Conservation (phyloP, 768 basidiomycete species). For the Leucosporidium creatinivorum region DNA sequence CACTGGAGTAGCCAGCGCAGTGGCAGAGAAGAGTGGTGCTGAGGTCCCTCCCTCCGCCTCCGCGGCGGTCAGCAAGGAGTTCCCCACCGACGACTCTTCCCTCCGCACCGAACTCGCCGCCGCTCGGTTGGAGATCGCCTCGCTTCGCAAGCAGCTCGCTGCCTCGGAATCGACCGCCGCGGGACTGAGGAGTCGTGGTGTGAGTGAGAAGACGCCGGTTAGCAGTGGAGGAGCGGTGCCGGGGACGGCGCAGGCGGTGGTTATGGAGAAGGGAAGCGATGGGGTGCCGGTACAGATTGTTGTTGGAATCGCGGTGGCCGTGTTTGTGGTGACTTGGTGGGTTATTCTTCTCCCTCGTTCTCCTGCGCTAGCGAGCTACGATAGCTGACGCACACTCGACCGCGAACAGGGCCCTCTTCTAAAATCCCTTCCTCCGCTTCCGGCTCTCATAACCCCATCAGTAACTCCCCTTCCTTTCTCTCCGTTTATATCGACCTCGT, state of each 20-base stretch:
- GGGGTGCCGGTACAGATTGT: slow-evolving; percentile 93
- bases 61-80: slow-evolving; percentile 17
- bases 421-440: neutral
- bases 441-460: neutral
- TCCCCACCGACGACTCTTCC: slow-evolving; percentile 34
- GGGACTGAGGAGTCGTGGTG: slow-evolving; percentile 39
- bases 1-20: slow-evolving; percentile 26
- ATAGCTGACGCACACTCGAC: neutral
- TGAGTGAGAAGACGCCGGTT: slow-evolving; percentile 41
- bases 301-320: slow-evolving; percentile 76
- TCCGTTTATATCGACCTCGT: neutral
- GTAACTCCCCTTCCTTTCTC: neutral
- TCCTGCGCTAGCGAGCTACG: neutral
- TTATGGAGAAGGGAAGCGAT: slow-evolving; percentile 55
- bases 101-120: slow-evolving; percentile 41
- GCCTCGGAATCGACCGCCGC: slow-evolving; percentile 47
- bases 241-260: slow-evolving; percentile 44
- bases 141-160: slow-evolving; percentile 54
- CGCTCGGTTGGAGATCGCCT: slow-evolving; percentile 64
- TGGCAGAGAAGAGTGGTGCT: neutral
- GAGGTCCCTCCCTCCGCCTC: slow-evolving; percentile 4
- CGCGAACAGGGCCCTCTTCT: neutral
- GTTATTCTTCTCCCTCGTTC: neutral
- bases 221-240: slow-evolving; percentile 53
- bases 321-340: slow-evolving; percentile 79